Evolutionary conservation across 2,329 filamentous ascomycete species (phyloP), one percentile per base, ranked within the genome.

Genomic region (Cercospora zeae-maydis): DNA sequence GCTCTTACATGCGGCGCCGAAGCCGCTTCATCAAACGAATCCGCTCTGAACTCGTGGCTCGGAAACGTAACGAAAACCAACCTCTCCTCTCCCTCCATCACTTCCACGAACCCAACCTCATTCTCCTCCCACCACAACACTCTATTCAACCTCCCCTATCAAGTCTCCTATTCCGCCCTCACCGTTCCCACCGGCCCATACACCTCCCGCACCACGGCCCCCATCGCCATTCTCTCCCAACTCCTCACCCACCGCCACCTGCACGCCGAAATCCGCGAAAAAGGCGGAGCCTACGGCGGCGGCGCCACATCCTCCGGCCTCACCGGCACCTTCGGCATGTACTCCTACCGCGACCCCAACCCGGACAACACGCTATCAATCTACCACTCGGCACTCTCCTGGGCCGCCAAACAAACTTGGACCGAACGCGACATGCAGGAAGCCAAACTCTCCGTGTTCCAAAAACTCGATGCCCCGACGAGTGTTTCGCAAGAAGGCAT

Each of bases 181-280:
- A 89, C 92, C 16, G 78, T 96, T 13, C 88, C 90, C 6, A 96
- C 93, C 0, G 89, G 90, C 0, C 90, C 93, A 0, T 99, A 97
- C 77, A 88, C 86, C 3, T 86, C 90, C 47, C 76, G 87, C 0
- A 84, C 89, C 58, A 88, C 90, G 42, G 91, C 95, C 1, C 85
- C 92, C 0, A 86, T 98, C 14, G 92, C 93, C 71, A 89, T 98
- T 42, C 86, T 99, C 21, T 88, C 93, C 11, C 92, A 97, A 75
- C 86, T 99, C 16, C 84, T 99, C 33, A 98, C 93, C 0, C 93
- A 99, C 79, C 97, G 96, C 77, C 91, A 97, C 74, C 83, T 99
- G 30, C 95, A 99, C 75, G 93, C 96, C 69, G 95, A 98, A 77
- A 97, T 99, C 68, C 90, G 95, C 60, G 95, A 99, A 75, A 98